Percentiles rank a stretch among this genome's conserved stretches.
Conservation (phyloP, 257 asterid species). For the Nicotiana knightiana region DNA sequence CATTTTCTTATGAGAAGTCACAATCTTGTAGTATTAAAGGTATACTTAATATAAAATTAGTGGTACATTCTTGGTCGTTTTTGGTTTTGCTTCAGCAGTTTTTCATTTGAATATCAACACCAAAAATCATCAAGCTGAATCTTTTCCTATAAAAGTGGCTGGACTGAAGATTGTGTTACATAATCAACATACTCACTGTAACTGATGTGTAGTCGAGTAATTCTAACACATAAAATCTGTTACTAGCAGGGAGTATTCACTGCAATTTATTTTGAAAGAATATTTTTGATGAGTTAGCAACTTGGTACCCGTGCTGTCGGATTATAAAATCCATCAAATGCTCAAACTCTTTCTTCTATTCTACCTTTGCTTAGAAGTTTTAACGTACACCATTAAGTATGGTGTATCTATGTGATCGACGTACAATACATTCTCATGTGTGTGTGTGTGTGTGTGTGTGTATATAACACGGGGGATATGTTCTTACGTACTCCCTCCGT, state of each 20-base stretch:
- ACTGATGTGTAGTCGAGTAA: background rate
- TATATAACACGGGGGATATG: background rate
- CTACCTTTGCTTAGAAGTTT: background rate
- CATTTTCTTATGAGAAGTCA: background rate
- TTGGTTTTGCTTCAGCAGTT: background rate
- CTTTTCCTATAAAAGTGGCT: background rate
- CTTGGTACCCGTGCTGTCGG: background rate
- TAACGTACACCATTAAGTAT: background rate
- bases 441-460: too few relatives aligned
- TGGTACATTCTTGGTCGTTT: background rate
- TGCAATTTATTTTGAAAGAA: background rate
- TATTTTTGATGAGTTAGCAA: background rate
- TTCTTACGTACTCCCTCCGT: background rate
- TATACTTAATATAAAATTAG: background rate
- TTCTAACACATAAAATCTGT: background rate
- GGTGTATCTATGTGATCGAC: background rate
- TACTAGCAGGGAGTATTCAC: background rate
- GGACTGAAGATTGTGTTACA: background rate
- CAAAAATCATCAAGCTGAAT: background rate
- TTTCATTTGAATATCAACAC: background rate
- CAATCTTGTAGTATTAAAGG: background rate
- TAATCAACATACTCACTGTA: background rate
- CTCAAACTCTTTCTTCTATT: background rate
- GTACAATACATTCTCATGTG: background rate
- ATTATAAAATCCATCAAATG: background rate